These are phyloP conservation scores for Ophiocordyceps robertsii DNA, from an alignment of 2,329 filamentous ascomycete genomes.

Conservation along the genomic window DNA sequence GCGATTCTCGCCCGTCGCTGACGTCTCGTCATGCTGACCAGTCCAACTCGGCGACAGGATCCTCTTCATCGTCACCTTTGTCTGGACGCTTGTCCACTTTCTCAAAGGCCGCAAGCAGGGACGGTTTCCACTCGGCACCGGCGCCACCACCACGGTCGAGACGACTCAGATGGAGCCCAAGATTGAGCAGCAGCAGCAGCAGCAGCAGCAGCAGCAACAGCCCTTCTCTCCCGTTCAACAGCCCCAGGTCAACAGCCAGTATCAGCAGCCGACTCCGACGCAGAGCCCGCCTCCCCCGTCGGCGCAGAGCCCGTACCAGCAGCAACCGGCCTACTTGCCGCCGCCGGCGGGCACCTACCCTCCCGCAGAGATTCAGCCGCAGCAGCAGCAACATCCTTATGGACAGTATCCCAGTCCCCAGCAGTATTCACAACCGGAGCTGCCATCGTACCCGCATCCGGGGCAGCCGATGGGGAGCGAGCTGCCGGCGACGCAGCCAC, in stretches of 20 bases:
- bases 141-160: slow-evolving; percentile 4
- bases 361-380: slow-evolving; percentile 8
- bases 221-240: too few species aligned
- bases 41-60: slow-evolving; percentile 12
- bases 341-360: slow-evolving; percentile 9
- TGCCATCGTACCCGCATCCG: slow-evolving; percentile 3
- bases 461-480: not conserved
- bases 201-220: slow-evolving; percentile 9
- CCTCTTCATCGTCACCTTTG: slow-evolving; percentile 23
- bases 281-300: slow-evolving; percentile 5
- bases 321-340: slow-evolving; percentile 11
- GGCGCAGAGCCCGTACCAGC: slow-evolving; percentile 14
- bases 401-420: slow-evolving; percentile 1
- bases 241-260: too few species aligned
- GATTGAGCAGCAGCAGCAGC: slow-evolving; percentile 11
- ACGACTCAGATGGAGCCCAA: slow-evolving; percentile 19
- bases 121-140: slow-evolving; percentile 14
- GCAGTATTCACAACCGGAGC: slow-evolving; percentile 11
- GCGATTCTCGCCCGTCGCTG: not conserved
- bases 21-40: not conserved
- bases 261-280: not conserved
- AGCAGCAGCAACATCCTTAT: slow-evolving; percentile 8
- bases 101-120: slow-evolving; percentile 23
- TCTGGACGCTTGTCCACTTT: slow-evolving; percentile 21
- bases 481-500: not conserved